phyloP scores from a whole-genome alignment of 78 protist genomes.

The Diacronema lutheri region DNA sequence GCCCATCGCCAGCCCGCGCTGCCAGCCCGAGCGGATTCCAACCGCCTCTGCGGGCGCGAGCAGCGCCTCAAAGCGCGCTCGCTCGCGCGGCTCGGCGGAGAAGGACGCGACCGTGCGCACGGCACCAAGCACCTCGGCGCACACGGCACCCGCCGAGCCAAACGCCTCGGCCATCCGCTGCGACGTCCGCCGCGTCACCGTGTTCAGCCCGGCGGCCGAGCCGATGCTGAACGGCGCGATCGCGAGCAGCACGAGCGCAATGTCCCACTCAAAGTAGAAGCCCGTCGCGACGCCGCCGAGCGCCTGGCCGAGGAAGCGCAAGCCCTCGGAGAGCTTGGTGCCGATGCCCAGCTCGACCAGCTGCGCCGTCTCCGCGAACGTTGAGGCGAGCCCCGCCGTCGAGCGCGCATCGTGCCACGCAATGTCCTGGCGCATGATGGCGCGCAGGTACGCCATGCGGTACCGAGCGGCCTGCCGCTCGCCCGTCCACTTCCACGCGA shows the following conservation, averaged over 20 bases:
- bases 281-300: too few relatives aligned
- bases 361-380: too few relatives aligned
- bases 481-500: too few relatives aligned
- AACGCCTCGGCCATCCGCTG: background rate
- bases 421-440: constrained; percentile 12
- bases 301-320: too few relatives aligned
- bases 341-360: too few relatives aligned
- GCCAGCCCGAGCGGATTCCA: too few relatives aligned
- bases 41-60: background rate
- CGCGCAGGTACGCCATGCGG: background rate
- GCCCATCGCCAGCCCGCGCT: background rate
- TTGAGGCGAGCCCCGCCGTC: too few relatives aligned
- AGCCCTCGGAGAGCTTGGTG: too few relatives aligned
- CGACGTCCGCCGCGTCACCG: background rate
- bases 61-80: background rate
- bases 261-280: too few relatives aligned
- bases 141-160: background rate
- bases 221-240: background rate
- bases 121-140: background rate
- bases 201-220: background rate
- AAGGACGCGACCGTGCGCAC: constrained; percentile 15
- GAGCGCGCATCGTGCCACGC: background rate
- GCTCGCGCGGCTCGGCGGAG: background rate
- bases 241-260: background rate
- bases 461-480: background rate